phyloP scores from a whole-genome alignment of 1,139 yeast genomes.

The Kodamaea ohmeri region DNA sequence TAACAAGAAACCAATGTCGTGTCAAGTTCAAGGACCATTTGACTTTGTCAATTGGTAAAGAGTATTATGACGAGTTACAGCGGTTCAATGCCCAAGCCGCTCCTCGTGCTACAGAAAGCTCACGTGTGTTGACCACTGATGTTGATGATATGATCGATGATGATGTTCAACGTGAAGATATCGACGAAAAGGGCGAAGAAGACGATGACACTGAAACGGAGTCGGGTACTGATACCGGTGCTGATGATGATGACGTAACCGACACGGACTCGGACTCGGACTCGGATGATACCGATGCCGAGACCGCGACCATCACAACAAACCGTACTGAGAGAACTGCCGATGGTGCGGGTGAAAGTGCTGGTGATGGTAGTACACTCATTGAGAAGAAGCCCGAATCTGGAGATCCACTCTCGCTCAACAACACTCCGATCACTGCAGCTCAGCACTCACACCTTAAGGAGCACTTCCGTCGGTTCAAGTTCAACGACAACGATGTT shows the following conservation, averaged over 20 bases:
- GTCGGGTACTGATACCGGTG: constrained; percentile 22
- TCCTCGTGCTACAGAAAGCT: constrained; percentile 1
- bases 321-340: background rate
- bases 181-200: constrained; percentile 37
- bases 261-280: constrained; percentile 18
- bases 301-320: constrained; percentile 16
- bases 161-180: constrained; percentile 40
- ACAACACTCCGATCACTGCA: constrained; percentile 39
- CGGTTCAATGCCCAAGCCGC: constrained; percentile 25
- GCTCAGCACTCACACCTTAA: constrained; percentile 40
- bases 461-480: constrained; percentile 39
- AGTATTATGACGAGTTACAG: constrained; percentile 38
- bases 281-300: constrained; percentile 24
- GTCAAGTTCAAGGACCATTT: constrained; percentile 63
- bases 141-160: constrained; percentile 47
- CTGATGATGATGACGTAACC: constrained; percentile 13
- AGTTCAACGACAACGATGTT: constrained; percentile 43
- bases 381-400: too few relatives aligned
- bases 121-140: constrained; percentile 41
- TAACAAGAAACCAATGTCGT: constrained; percentile 73
- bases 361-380: too few relatives aligned
- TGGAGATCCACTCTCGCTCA: constrained; percentile 20
- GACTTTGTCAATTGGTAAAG: constrained; percentile 48
- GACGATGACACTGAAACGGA: constrained; percentile 24
- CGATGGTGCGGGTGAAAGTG: background rate